Evolutionary conservation across 805 yeast species (phyloP).

Genomic region (Kockiozyma suomiensis): DNA sequence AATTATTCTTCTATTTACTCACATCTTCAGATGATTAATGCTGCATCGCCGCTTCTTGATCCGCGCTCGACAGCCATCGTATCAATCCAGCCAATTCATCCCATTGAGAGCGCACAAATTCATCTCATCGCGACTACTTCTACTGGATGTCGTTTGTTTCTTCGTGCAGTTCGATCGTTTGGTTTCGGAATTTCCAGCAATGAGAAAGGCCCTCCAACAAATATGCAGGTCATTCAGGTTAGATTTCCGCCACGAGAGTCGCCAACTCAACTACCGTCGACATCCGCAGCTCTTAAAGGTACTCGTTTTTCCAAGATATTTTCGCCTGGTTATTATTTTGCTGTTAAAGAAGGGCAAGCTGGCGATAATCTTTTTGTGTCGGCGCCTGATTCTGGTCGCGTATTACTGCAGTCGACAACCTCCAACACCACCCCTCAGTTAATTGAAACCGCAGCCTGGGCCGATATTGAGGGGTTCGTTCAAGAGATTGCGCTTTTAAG

Average conservation of each 20-base stretch:
- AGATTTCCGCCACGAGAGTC: constrained; percentile 49
- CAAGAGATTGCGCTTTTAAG: constrained; percentile 75
- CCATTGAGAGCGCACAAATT: constrained; percentile 65
- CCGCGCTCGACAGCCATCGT: constrained; percentile 47
- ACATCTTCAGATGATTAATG: constrained; percentile 40
- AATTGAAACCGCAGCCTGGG: constrained; percentile 78
- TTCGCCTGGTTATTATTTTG: constrained; percentile 85
- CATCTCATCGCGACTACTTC: constrained; percentile 77
- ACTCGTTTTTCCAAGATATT: constrained; percentile 62
- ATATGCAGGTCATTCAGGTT: constrained; percentile 46
- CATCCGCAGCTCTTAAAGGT: constrained; percentile 48
- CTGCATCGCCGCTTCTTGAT: constrained; percentile 35
- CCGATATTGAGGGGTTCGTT: constrained; percentile 62
- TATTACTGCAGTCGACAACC: constrained; percentile 42
- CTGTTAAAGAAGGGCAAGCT: constrained; percentile 50
- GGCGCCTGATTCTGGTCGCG: constrained; percentile 78
- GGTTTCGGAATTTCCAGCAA: constrained; percentile 26
- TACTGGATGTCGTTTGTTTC: constrained; percentile 78
- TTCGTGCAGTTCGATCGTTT: constrained; percentile 51
- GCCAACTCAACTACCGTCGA: constrained; percentile 20
- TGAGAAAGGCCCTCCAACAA: constrained; percentile 40
- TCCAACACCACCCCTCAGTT: constrained; percentile 42
- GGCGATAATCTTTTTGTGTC: constrained; percentile 64
- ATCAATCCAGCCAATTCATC: constrained; percentile 62
- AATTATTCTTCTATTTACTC: constrained; percentile 38